Conservation (phyloP, 2,329 filamentous ascomycete species). For the Fusarium papillatum region DNA sequence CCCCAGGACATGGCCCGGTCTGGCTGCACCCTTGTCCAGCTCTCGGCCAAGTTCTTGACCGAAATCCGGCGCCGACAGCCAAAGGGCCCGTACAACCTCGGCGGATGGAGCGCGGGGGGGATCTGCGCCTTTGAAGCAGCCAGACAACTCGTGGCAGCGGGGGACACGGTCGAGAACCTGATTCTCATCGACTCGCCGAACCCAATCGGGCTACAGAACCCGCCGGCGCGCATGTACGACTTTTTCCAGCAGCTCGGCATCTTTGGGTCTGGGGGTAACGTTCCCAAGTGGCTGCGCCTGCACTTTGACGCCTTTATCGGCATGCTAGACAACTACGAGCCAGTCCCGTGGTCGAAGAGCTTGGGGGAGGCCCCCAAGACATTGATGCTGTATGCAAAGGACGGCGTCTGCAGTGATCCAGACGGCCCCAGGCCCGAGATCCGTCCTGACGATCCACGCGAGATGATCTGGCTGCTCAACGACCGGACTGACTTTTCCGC, state of each 20-base stretch:
- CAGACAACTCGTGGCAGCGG: slow-evolving; percentile 68
- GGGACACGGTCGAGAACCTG: slow-evolving; percentile 70
- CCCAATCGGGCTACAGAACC: slow-evolving; percentile 76
- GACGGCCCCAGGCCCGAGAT: slow-evolving; percentile 69
- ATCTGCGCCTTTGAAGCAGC: slow-evolving; percentile 79
- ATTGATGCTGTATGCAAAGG: slow-evolving; percentile 78
- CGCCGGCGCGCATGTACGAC: slow-evolving; percentile 73
- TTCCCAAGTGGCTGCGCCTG: slow-evolving; percentile 80
- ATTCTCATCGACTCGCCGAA: slow-evolving; percentile 77
- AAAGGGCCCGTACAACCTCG: slow-evolving; percentile 74
- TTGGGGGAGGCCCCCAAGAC: slow-evolving; percentile 69
- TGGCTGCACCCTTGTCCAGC: slow-evolving; percentile 31
- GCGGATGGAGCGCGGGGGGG: slow-evolving; percentile 84
- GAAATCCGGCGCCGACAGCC: slow-evolving; percentile 82
- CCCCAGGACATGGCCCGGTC: slow-evolving; percentile 66
- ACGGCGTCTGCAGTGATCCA: slow-evolving; percentile 79
- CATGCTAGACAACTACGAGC: slow-evolving; percentile 78
- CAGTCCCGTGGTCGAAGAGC: slow-evolving; percentile 70
- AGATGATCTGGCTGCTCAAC: slow-evolving; percentile 78
- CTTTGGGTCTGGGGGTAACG: slow-evolving; percentile 74
- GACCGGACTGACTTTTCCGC: slow-evolving; percentile 76
- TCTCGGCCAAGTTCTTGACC: slow-evolving; percentile 57
- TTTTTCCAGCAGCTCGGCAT: slow-evolving; percentile 82
- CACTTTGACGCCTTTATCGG: slow-evolving; percentile 80
- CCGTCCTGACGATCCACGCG: slow-evolving; percentile 64